Evolutionary conservation across 345 rosid species (phyloP), one percentile per base, ranked within the genome.

Genomic region (Microcos paniculata): DNA sequence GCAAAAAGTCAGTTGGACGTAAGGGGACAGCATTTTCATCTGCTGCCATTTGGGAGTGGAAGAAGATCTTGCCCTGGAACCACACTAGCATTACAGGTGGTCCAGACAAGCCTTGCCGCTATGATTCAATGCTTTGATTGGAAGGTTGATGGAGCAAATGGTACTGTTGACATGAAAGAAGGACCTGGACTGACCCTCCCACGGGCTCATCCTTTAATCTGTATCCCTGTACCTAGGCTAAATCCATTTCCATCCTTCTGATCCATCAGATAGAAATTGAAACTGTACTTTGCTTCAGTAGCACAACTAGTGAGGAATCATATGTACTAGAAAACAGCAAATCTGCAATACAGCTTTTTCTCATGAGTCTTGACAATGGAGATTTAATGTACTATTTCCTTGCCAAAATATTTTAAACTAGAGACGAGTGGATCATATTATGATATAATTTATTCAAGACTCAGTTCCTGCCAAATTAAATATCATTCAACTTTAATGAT

Each of bases 1-100:
- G 77, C 51, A 40, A 69, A 35, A 79, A 79, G 70, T 14, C 77
- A 78, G 72, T 8, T 86, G 74, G 93, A 86, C 38, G 80, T 88
- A 57, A 85, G 81, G 73, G 93, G 88, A 24, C 82, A 89, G 62
- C 72, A 77, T 77, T 79, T 84, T 43, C 88, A 89, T n/a, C 58
- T 87, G 16, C 0, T 92, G 62, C 91, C 95, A 2, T 92, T 92
- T 6, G 97, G 95, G 1, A 71, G 86, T 45, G 93, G 93, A 57
- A 85, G 90, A 78, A 87, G 95, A 82, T 84, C 84, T 8, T 90
- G 93, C 73, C 97, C 95, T 3, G 92, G 97, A 65, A 74, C 81
- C 12, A 68, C 88, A 28, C 30, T 89, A 8, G 95, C 93, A 0
- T 52, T 89, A 11, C 88, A 68, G n/a, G 55, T 83, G 59, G 83